Evolutionary conservation across 2,329 filamentous ascomycete genomes (phyloP), one percentile per base, ranked within the genome.

Genomic region (Talaromyces atroroseus): DNA sequence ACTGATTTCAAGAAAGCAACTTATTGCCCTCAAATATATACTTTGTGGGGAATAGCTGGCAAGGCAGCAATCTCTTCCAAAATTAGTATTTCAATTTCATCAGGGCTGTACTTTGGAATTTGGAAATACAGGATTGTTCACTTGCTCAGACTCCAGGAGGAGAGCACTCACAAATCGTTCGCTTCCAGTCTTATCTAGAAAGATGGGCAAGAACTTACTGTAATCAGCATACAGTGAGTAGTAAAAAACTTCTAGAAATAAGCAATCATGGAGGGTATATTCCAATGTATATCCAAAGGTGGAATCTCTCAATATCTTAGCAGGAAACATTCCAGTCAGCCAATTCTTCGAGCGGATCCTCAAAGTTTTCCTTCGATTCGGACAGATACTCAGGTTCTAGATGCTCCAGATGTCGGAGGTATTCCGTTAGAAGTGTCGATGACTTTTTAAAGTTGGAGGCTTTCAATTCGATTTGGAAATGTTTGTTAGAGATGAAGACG

Each of bases 1-100:
- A 62, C 52, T 56, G 58, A 49, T 49, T 63, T 63, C 26, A 62
- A 59, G 52, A 61, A 61, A 58, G 59, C 58, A 49, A 56, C 52
- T 20, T 58, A 53, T 18, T 49, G 36, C 6, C 57, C 40, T 10
- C 58, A 53, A 26, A 63, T 59, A 24, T 56, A 61, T 47, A 63
- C 53, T 26, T 58, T 61, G 20, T 10, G 52, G 52, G 62, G 59
- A 47, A 61, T 23, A 34, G 44, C 55, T 50, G 59, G 62, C 21
- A 63, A 55, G 24, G 56, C 47, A 44, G 18, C 49, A 36, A 36
- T 58, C 45, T 46, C 48, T 51, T 40, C 52, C 51, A 49, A 50
- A 11, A 60, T 57, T 49, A 53, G 42, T 59, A 61, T 29, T 16
- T 56, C 51, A 20, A 63, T 55, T 53, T 58, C 54, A 8, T 38